A percentile compares a stretch with the other conserved stretches of the same genome.
Evolutionary conservation across 371 early-diverging fungal species (phyloP).

Genomic region (Coemansia sp.): DNA sequence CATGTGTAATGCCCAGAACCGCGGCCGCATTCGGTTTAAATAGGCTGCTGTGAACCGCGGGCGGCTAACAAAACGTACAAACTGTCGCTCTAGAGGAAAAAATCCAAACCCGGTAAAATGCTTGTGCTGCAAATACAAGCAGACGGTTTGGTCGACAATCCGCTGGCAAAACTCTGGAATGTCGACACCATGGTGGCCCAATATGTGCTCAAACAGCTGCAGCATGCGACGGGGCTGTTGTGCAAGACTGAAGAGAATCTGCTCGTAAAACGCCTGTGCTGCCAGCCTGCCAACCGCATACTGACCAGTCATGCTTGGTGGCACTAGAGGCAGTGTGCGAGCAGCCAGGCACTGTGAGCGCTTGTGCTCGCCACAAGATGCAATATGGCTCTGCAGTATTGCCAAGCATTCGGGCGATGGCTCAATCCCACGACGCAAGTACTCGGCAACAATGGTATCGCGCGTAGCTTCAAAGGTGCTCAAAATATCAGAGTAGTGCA

Average conservation of each 20-base stretch:
- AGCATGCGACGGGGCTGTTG: slow-evolving; percentile 12
- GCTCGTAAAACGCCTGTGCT: slow-evolving; percentile 26
- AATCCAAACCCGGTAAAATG: slow-evolving; percentile 23
- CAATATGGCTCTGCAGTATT: slow-evolving; percentile 17
- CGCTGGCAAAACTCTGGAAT: slow-evolving; percentile 9
- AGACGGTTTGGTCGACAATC: slow-evolving; percentile 18
- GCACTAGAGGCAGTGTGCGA: slow-evolving; percentile 11
- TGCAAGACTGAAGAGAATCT: slow-evolving; percentile 1
- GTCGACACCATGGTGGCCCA: slow-evolving; percentile 19
- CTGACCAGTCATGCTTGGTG: slow-evolving; percentile 9
- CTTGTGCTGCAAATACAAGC: slow-evolving; percentile 11
- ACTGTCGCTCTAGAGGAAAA: slow-evolving; percentile 23
- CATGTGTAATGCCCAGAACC: slow-evolving; percentile 36
- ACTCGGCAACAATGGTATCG: slow-evolving; percentile 11
- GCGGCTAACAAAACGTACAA: slow-evolving; percentile 17
- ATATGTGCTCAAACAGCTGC: slow-evolving; percentile 20
- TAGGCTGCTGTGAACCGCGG: slow-evolving; percentile 19
- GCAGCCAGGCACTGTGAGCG: slow-evolving; percentile 11
- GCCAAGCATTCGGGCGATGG: slow-evolving; percentile 20
- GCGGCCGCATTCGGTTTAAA: slow-evolving; percentile 10
- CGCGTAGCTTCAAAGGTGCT: slow-evolving; percentile 4
- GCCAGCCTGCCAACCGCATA: neutral
- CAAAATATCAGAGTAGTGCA: slow-evolving; percentile 1
- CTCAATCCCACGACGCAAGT: slow-evolving; percentile 22
- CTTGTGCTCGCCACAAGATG: neutral